Conservation (phyloP, 1,139 yeast genomes). For the Hansenula lynferdii region DNA sequence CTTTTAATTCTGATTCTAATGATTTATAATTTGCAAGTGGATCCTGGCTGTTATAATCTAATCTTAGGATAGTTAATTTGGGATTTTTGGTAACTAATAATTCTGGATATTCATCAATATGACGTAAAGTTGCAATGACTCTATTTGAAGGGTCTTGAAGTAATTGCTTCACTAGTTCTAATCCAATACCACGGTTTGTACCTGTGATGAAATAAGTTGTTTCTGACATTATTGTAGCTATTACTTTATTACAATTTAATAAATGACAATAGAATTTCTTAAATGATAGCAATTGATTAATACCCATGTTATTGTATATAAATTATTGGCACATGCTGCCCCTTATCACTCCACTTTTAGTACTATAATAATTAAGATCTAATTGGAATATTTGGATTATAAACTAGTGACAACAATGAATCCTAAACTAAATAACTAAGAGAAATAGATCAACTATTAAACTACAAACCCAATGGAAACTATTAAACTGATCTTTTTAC, state of each 20-base stretch:
- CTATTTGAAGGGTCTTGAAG: slow-evolving; percentile 17
- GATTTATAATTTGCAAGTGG: slow-evolving; percentile 10
- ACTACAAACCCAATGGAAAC: too few relatives aligned
- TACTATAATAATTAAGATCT: too few relatives aligned
- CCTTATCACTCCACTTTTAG: too few relatives aligned
- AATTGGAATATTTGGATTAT: too few relatives aligned
- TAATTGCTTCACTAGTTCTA: slow-evolving; percentile 23
- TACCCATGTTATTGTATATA: not conserved
- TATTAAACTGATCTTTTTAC: too few relatives aligned
- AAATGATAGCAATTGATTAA: not conserved
- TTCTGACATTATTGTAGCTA: not conserved
- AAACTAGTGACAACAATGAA: too few relatives aligned
- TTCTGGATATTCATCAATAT: slow-evolving; percentile 18
- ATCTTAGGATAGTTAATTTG: slow-evolving; percentile 14
- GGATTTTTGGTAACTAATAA: slow-evolving; percentile 18
- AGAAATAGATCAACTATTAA: too few relatives aligned
- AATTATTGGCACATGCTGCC: not conserved
- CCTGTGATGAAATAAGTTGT: slow-evolving; percentile 22
- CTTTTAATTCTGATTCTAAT: slow-evolving; percentile 18
- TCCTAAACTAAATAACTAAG: too few relatives aligned
- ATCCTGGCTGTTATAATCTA: slow-evolving; percentile 20
- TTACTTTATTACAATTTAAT: not conserved
- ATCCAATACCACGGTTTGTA: slow-evolving; percentile 20
- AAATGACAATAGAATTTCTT: too few relatives aligned
- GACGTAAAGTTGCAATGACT: slow-evolving; percentile 29